phyloP scores from a whole-genome alignment of 2,329 filamentous ascomycete genomes.

The Onygenales sp. region DNA sequence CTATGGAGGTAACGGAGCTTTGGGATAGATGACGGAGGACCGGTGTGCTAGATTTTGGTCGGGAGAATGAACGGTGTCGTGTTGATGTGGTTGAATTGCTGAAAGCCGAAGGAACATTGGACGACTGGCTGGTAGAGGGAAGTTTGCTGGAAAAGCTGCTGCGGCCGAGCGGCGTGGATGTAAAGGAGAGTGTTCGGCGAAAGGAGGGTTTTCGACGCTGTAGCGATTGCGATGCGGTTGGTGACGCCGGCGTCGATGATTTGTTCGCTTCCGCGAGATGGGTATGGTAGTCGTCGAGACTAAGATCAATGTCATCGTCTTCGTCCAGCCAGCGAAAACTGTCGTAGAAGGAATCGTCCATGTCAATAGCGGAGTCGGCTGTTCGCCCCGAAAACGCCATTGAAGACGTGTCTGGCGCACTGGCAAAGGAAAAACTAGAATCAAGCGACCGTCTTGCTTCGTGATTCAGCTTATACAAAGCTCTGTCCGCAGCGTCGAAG shows the following conservation, averaged over 20 bases:
- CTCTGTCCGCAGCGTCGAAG: slow-evolving; percentile 50
- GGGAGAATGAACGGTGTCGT: slow-evolving; percentile 27
- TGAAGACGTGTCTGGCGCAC: slow-evolving; percentile 13
- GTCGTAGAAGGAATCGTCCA: slow-evolving; percentile 52
- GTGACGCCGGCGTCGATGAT: slow-evolving; percentile 26
- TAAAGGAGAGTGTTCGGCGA: slow-evolving; percentile 51
- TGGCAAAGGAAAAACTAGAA: slow-evolving; percentile 11
- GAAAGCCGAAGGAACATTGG: slow-evolving; percentile 20
- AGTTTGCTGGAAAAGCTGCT: slow-evolving; percentile 24
- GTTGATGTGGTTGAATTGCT: slow-evolving; percentile 17
- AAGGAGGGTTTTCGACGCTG: slow-evolving; percentile 2
- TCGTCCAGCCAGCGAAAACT: slow-evolving; percentile 67
- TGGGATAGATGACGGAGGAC: slow-evolving; percentile 47
- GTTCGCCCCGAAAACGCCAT: slow-evolving; percentile 17
- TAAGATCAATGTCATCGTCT: slow-evolving; percentile 60
- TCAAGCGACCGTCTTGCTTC: slow-evolving; percentile 23
- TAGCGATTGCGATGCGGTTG: slow-evolving; percentile 1
- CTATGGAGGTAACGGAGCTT: slow-evolving; percentile 47
- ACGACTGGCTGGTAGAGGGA: slow-evolving; percentile 35
- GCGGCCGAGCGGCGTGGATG: slow-evolving; percentile 52
- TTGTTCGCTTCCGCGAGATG: slow-evolving; percentile 48
- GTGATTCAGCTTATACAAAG: slow-evolving; percentile 41
- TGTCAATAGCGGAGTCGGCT: slow-evolving; percentile 25
- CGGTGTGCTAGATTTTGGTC: slow-evolving; percentile 34
- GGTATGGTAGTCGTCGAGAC: slow-evolving; percentile 60